Base-by-base conservation (phyloP, 2,329 filamentous ascomycete species). In the Penicillium brevicompactum region DNA sequence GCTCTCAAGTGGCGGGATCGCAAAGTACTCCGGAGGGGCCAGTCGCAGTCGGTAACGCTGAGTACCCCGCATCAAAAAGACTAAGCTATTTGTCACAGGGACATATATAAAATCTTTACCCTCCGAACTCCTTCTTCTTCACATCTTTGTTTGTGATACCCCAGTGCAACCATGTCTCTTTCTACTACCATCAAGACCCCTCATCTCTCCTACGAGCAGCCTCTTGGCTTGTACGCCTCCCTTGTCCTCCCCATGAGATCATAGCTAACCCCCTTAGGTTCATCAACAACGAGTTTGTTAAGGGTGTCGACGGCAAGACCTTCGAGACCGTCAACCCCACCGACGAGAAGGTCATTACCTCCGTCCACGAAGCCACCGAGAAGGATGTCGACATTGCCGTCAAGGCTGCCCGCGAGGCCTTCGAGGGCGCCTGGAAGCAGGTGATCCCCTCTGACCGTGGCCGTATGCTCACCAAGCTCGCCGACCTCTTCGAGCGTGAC, bases 321-420 rank as follows among this genome's bases (percentile, higher is more conserved):
- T 94, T 96, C 71, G 91, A 96, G 78, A 89, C 92, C 75, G 88
- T 94, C 82, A 96, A 96, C 84, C 92, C 92, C 57, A 71, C 88
- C 62, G 91, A 85, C 63, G 92, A 96, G 77, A 87, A 92, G 76
- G 85, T 91, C 70, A 95, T 96, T 80, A 84, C 82, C 81, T 87
- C 87, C 52, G 90, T 96, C 67, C 80, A 85, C 72, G 92, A 96
- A 79, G 92, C 88, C 71, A 90, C 88, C 62, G 91, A 95, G 82
- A 92, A 95, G 82, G 71, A 77, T 80, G 81, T 85, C 72, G 84
- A 87, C 74, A 78, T 92, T 57, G 92, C 92, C 60, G 92, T 97
- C 61, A 80, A 84, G 55, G 92, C 91, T 50, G 92, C 92, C 63
- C 89, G 92, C 74, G 89, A 89, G 76, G 91, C 92, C 49, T 93